Evolutionary conservation across 1,284 basidiomycete genomes (phyloP).

Genomic region (Neolentinus lepideus): DNA sequence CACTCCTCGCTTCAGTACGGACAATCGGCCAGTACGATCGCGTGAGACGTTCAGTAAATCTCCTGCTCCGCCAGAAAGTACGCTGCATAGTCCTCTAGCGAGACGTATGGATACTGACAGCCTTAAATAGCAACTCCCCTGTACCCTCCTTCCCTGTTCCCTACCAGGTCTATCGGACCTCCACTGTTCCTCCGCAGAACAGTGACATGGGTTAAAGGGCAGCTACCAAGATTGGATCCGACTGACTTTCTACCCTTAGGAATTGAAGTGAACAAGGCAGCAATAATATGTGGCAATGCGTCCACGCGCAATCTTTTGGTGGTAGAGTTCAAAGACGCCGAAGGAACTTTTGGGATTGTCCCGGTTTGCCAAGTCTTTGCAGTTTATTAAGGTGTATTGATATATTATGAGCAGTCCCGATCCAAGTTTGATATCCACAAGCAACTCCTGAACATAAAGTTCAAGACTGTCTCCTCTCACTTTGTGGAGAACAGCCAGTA

Average conservation of each 20-base stretch:
- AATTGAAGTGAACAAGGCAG: constrained; percentile 65
- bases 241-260: constrained; percentile 80
- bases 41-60: constrained; percentile 24
- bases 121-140: neutral
- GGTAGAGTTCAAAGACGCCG: constrained; percentile 64
- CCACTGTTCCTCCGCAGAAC: constrained; percentile 39
- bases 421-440: constrained; percentile 80
- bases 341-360: constrained; percentile 75
- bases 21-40: constrained; percentile 15
- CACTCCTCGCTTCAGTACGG: constrained; percentile 10
- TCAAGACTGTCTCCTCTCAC: constrained; percentile 58
- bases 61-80: constrained; percentile 21
- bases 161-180: constrained; percentile 25
- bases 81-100: neutral
- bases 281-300: constrained; percentile 76
- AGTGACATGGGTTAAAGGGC: constrained; percentile 43
- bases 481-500: constrained; percentile 76
- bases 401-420: constrained; percentile 65
- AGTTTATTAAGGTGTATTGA: too few species aligned
- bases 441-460: constrained; percentile 64
- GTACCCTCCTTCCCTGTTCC: constrained; percentile 17
- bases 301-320: constrained; percentile 80
- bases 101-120: neutral
- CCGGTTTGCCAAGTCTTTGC: too few species aligned
- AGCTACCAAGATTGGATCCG: constrained; percentile 65